Conservation (phyloP, 192 early-diverging fungal genomes). For the Coemansia sp. region DNA sequence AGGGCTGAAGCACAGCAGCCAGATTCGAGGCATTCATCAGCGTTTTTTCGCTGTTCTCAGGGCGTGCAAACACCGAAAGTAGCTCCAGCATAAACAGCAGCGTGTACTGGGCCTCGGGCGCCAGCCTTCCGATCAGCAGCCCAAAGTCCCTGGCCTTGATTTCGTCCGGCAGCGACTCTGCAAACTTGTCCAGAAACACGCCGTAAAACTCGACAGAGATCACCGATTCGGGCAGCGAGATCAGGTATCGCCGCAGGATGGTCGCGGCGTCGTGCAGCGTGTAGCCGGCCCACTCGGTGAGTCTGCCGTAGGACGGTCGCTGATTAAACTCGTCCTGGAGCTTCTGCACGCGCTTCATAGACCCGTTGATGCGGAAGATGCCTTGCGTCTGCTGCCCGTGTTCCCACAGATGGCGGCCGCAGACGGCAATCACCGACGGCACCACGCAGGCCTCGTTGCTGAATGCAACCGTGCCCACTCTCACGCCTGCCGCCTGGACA, state of each 20-base stretch:
- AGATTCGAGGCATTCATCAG: slow-evolving; percentile 74
- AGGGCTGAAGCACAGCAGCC: slow-evolving; percentile 74
- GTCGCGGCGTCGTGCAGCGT: slow-evolving; percentile 80
- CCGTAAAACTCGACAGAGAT: slow-evolving; percentile 68
- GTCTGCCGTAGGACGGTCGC: slow-evolving; percentile 62
- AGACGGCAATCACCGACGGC: slow-evolving; percentile 46
- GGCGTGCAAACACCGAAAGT: slow-evolving; percentile 49
- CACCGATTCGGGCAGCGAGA: slow-evolving; percentile 70
- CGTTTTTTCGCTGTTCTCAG: slow-evolving; percentile 55
- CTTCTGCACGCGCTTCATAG: slow-evolving; percentile 68
- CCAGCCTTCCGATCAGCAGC: slow-evolving; percentile 58
- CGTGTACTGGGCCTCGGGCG: slow-evolving; percentile 63
- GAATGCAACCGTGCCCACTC: slow-evolving; percentile 33
- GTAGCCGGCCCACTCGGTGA: slow-evolving; percentile 64
- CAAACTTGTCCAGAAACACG: slow-evolving; percentile 62
- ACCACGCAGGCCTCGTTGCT: slow-evolving; percentile 49
- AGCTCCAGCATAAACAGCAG: slow-evolving; percentile 72
- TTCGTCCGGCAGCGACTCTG: slow-evolving; percentile 47
- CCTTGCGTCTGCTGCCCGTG: slow-evolving; percentile 62
- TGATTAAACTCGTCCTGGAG: slow-evolving; percentile 70
- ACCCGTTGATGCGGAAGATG: slow-evolving; percentile 74
- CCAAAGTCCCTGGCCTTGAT: slow-evolving; percentile 56
- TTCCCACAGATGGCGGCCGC: slow-evolving; percentile 49
- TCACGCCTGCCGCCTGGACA: slow-evolving; percentile 32
- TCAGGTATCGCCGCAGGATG: slow-evolving; percentile 70